phyloP scores from a whole-genome alignment of 129 eudicot species.

The Daucus carota region DH1_v3.0 NC_030389.2:4127501-4128000 shows the following conservation, averaged over 20 bases:
- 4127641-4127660: not conserved
- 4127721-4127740: not conserved
- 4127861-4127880: not conserved
- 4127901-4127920: not conserved
- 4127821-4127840: not conserved
- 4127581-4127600: not conserved
- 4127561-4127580: no score
- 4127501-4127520: not conserved
- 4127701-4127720: not conserved
- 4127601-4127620: not conserved
- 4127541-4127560: no score
- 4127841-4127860: not conserved
- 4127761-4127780: not conserved
- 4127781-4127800: not conserved
- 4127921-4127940: not conserved
- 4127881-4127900: not conserved
- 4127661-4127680: not conserved
- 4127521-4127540: no score
- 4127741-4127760: not conserved
- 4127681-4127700: not conserved
- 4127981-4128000: not conserved
- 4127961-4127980: not conserved
- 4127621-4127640: not conserved
- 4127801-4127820: not conserved
- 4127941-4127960: not conserved